Percentiles rank a stretch among this genome's conserved stretches.
Evolutionary conservation across 1,284 basidiomycete species (phyloP).

Genomic region (Microbotryum lychnidis-dioicae): DNA sequence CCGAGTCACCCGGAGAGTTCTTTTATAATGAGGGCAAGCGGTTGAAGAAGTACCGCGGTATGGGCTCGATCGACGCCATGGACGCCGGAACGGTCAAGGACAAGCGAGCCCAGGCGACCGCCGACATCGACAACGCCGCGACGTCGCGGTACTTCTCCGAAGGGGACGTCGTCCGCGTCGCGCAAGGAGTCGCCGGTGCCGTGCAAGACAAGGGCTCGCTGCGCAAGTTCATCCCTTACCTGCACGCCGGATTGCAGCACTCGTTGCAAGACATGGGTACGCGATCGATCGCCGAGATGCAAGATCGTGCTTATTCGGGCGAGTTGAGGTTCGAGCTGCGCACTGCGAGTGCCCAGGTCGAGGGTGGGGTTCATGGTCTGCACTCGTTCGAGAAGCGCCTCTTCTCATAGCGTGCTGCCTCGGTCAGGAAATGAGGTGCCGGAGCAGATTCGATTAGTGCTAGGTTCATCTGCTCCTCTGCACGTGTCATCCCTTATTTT

Average conservation of each 20-base stretch:
- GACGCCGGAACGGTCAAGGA: slow-evolving; percentile 54
- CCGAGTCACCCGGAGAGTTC: slow-evolving; percentile 97
- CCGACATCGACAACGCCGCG: slow-evolving; percentile 75
- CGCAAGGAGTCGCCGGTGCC: slow-evolving; percentile 91
- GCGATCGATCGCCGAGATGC: slow-evolving; percentile 55
- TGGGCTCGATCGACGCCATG: slow-evolving; percentile 97
- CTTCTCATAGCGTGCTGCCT: slow-evolving; percentile 43
- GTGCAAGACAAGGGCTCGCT: slow-evolving; percentile 96
- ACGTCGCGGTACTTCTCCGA: slow-evolving; percentile 97
- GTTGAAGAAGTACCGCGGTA: slow-evolving; percentile 96
- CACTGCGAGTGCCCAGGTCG: slow-evolving; percentile 89
- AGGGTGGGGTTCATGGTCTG: slow-evolving; percentile 89
- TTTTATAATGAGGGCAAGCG: slow-evolving; percentile 89
- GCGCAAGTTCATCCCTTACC: slow-evolving; percentile 66
- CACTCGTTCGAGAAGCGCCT: slow-evolving; percentile 68
- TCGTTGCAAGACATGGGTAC: slow-evolving; percentile 92
- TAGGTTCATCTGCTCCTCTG: too few species aligned
- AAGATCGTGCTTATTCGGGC: slow-evolving; percentile 56
- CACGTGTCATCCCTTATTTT: too few species aligned
- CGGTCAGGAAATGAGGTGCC: too few species aligned
- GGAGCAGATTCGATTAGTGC: too few species aligned
- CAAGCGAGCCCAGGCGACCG: slow-evolving; percentile 7
- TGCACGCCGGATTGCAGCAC: slow-evolving; percentile 76
- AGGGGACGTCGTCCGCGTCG: slow-evolving; percentile 87
- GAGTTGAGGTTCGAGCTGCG: slow-evolving; percentile 83